Conservation (phyloP, 78 protist genomes). For the Paulinella micropora region DNA sequence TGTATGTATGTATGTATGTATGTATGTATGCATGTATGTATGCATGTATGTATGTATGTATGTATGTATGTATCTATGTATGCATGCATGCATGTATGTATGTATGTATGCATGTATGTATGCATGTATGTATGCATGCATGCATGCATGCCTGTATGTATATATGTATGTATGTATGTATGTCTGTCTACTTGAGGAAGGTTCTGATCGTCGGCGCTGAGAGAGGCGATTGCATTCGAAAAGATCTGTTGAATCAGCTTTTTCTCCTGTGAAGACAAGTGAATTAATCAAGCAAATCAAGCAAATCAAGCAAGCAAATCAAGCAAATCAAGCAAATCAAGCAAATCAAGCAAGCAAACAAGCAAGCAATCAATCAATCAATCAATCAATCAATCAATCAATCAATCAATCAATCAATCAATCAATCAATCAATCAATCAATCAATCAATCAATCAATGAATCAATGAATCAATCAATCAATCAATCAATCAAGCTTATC, state of each 20-base stretch:
- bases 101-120: background rate
- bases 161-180: background rate
- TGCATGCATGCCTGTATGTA: background rate
- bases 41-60: background rate
- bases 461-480: too few species aligned
- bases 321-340: too few species aligned
- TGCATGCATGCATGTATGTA: background rate
- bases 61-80: background rate
- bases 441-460: too few species aligned
- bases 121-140: background rate
- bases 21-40: background rate
- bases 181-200: constrained; percentile 26
- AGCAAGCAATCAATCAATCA: too few species aligned
- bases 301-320: too few species aligned
- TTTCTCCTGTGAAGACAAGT: background rate
- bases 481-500: too few species aligned
- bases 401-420: too few species aligned
- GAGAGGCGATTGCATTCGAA: constrained; percentile 45
- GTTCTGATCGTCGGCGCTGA: constrained; percentile 39
- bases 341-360: too few species aligned
- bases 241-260: constrained; percentile 2
- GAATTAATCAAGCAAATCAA: too few species aligned
- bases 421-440: too few species aligned
- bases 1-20: background rate
- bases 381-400: too few species aligned